These are phyloP conservation scores for Oenanthe sinensis DNA, from an alignment of 129 eudicot species.

Conservation along the genomic window DNA sequence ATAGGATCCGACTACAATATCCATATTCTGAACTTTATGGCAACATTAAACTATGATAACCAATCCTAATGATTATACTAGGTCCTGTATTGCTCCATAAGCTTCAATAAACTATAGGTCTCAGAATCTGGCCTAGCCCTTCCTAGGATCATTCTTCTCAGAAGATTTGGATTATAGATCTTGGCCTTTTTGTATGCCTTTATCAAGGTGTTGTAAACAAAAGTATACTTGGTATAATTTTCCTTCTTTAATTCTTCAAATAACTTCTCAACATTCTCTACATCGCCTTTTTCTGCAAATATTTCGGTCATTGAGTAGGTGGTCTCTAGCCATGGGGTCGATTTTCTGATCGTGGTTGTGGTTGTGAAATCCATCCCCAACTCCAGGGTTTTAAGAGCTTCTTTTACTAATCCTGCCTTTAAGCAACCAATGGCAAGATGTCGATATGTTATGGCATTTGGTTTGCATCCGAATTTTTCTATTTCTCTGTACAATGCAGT, in stretches of 20 bases:
- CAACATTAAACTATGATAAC: not conserved
- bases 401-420: conserved; percentile 59
- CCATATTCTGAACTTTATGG: not conserved
- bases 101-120: conserved; percentile 81
- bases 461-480: conserved; percentile 61
- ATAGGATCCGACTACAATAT: not conserved
- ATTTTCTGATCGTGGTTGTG: conserved; percentile 43
- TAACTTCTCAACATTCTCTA: conserved; percentile 75
- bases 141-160: conserved; percentile 82
- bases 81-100: conserved; percentile 60
- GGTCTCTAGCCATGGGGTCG: conserved; percentile 89
- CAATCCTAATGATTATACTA: conserved; percentile 8
- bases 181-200: conserved; percentile 82
- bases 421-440: conserved; percentile 88
- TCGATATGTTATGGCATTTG: conserved; percentile 78
- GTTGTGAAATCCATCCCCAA: conserved; percentile 41
- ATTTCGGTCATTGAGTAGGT: conserved; percentile 38
- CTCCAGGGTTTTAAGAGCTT: conserved; percentile 62
- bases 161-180: conserved; percentile 56
- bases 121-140: conserved; percentile 92
- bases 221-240: conserved; percentile 62
- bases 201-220: conserved; percentile 70
- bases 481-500: conserved; percentile 61
- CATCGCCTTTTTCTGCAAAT: conserved; percentile 73
- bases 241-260: conserved; percentile 72